These are phyloP conservation scores for Hymenotorrendiella dingleyae DNA, from an alignment of 2,329 filamentous ascomycete species.

Conservation along the genomic window DNA sequence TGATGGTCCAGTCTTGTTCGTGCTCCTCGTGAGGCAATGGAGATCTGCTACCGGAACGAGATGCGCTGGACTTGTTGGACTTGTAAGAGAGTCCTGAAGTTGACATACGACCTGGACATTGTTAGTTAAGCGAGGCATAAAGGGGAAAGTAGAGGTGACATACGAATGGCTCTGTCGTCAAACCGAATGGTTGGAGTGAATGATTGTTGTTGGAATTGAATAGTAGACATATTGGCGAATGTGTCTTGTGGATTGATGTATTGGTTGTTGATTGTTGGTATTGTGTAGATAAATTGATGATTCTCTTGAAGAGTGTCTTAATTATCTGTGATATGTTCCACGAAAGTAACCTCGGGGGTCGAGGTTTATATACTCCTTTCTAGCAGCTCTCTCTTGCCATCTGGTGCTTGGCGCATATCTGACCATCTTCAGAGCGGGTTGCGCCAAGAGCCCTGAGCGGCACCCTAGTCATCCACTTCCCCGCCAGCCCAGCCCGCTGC, in stretches of 20 bases:
- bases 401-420: background rate
- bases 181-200: background rate
- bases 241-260: background rate
- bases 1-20: slow-evolving; percentile 7
- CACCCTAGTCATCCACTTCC: slow-evolving; percentile 4
- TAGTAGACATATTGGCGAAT: background rate
- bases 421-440: background rate
- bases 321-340: too few relatives aligned
- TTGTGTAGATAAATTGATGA: too few relatives aligned
- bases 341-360: too few relatives aligned
- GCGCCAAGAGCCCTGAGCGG: background rate
- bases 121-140: background rate
- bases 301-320: too few relatives aligned
- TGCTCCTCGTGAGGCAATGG: slow-evolving; percentile 4
- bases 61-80: background rate
- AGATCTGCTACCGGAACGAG: background rate
- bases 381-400: too few relatives aligned
- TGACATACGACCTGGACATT: slow-evolving; percentile 2
- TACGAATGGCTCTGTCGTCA: background rate
- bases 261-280: background rate
- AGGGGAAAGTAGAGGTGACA: background rate
- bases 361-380: too few relatives aligned
- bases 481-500: background rate
- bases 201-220: too few relatives aligned
- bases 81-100: background rate